Percentiles rank a stretch among this genome's conserved stretches.
These are phyloP conservation scores for Russula emetica DNA, from an alignment of 768 basidiomycete genomes.

Conservation along the genomic window DNA sequence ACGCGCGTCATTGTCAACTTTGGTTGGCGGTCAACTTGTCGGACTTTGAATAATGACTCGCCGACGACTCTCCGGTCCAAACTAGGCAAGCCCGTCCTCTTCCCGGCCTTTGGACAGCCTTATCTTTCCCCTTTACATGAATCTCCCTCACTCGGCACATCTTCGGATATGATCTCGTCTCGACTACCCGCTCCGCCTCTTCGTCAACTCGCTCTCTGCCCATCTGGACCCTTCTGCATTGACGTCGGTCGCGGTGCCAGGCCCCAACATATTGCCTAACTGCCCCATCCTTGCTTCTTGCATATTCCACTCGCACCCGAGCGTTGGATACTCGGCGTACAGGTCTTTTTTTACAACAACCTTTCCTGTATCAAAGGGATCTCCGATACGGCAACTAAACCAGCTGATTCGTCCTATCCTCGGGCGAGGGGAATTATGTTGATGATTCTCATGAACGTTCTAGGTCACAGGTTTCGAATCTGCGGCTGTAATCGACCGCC, in stretches of 20 bases:
- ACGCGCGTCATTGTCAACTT: constrained; percentile 22
- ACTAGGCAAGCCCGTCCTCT: background rate
- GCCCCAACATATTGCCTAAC: background rate
- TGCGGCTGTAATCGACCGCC: background rate
- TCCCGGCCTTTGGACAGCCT: constrained; percentile 8
- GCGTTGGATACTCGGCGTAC: background rate
- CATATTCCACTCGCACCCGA: too few species aligned
- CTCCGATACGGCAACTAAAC: background rate
- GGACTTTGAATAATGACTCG: constrained; percentile 8
- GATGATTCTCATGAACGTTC: background rate
- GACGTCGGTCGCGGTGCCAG: background rate
- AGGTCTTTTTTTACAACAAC: background rate
- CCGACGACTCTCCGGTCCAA: constrained; percentile 19
- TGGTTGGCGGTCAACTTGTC: background rate
- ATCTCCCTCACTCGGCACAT: background rate
- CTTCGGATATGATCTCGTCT: background rate
- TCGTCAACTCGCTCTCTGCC: too few species aligned
- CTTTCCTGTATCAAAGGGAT: background rate
- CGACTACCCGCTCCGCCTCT: background rate
- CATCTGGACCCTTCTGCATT: background rate
- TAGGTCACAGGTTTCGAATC: background rate
- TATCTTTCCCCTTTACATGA: too few species aligned
- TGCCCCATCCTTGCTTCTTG: background rate
- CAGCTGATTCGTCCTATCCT: background rate
- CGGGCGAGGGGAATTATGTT: background rate